These are phyloP conservation scores for Exsudoporus frostii DNA, from an alignment of 768 basidiomycete species.

Conservation along the genomic window DNA sequence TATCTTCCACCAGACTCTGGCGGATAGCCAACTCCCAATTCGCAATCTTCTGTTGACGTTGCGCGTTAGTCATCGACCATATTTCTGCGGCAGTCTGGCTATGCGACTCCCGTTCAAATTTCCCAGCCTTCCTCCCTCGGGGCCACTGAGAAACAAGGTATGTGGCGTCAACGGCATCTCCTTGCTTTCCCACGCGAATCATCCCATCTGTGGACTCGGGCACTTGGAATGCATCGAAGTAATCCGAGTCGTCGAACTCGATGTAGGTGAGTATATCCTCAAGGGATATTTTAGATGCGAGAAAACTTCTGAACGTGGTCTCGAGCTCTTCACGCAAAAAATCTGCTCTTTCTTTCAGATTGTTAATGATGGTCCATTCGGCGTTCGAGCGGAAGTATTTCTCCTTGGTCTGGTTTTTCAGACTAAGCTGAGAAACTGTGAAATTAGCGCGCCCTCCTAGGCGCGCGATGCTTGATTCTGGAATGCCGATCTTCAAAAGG, in stretches of 20 bases:
- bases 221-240: slow-evolving; percentile 44
- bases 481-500: slow-evolving; percentile 59
- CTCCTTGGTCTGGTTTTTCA: slow-evolving; percentile 38
- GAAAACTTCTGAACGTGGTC: slow-evolving; percentile 29
- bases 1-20: slow-evolving; percentile 31
- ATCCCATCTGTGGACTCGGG: slow-evolving; percentile 44
- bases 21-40: slow-evolving; percentile 39
- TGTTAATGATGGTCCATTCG: slow-evolving; percentile 44
- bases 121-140: slow-evolving; percentile 41
- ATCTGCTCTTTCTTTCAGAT: slow-evolving; percentile 25
- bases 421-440: slow-evolving; percentile 42
- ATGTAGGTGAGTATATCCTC: slow-evolving; percentile 41
- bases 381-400: slow-evolving; percentile 23
- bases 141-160: slow-evolving; percentile 53
- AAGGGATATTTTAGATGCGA: slow-evolving; percentile 13
- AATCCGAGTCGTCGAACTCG: slow-evolving; percentile 50
- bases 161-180: slow-evolving; percentile 30
- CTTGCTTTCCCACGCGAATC: slow-evolving; percentile 40
- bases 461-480: slow-evolving; percentile 45
- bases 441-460: slow-evolving; percentile 53
- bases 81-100: slow-evolving; percentile 26
- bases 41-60: slow-evolving; percentile 26
- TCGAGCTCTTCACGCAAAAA: slow-evolving; percentile 22
- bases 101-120: slow-evolving; percentile 30
- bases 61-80: slow-evolving; percentile 36